Percentiles rank a stretch among this genome's conserved stretches.
phyloP scores from a whole-genome alignment of 208 protist species.

The Trypanosoma theileri region DNA sequence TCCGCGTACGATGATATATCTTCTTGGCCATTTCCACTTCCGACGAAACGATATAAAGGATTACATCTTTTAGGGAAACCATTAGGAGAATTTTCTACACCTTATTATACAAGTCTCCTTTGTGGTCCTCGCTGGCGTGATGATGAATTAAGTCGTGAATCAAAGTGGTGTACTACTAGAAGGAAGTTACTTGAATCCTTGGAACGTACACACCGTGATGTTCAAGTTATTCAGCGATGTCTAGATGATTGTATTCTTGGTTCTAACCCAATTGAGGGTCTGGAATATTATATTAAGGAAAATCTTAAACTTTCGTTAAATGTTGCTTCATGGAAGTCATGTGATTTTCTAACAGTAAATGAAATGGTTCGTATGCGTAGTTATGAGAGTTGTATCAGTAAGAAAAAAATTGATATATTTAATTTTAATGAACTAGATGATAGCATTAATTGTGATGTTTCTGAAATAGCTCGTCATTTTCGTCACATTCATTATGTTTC shows the following conservation, averaged over 20 bases:
- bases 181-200: constrained; percentile 6
- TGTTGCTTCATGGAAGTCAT: constrained; percentile 7
- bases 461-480: constrained; percentile 9
- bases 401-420: background rate
- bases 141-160: background rate
- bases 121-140: constrained; percentile 8
- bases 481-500: constrained; percentile 8
- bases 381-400: background rate
- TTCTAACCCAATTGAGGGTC: constrained; percentile 5
- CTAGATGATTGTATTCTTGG: constrained; percentile 9
- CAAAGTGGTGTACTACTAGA: constrained; percentile 1
- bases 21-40: constrained; percentile 28
- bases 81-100: constrained; percentile 16
- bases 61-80: constrained; percentile 9
- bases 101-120: constrained; percentile 18
- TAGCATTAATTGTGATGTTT: background rate
- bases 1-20: constrained; percentile 24
- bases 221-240: background rate
- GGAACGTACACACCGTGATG: background rate
- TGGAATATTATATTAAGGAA: constrained; percentile 5
- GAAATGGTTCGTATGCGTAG: constrained; percentile 6
- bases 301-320: constrained; percentile 4
- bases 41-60: constrained; percentile 8
- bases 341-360: constrained; percentile 14
- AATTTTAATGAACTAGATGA: background rate